phyloP scores from a whole-genome alignment of 2,329 filamentous ascomycete species.

The Xylaria sp. region DNA sequence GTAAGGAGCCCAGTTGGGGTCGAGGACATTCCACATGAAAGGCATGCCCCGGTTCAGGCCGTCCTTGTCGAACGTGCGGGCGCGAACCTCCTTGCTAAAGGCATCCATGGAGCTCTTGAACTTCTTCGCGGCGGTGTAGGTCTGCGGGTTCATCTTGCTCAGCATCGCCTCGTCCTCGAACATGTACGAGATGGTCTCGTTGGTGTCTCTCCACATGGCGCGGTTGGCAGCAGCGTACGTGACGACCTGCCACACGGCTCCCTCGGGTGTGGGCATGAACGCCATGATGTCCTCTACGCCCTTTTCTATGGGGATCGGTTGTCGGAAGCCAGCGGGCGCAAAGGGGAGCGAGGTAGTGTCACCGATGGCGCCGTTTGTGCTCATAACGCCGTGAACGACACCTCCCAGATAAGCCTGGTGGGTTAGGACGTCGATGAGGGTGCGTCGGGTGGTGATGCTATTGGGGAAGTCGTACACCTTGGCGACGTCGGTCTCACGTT shows the following conservation, averaged over 20 bases:
- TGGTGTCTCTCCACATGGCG: conserved; percentile 50
- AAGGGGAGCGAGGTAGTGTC: conserved; percentile 54
- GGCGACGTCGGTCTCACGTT: conserved; percentile 53
- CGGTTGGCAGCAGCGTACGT: conserved; percentile 55
- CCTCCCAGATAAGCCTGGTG: conserved; percentile 53
- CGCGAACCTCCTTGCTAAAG: conserved; percentile 52
- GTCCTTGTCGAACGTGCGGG: conserved; percentile 53
- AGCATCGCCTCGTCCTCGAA: conserved; percentile 53
- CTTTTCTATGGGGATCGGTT: conserved; percentile 53
- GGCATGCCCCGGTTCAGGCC: conserved; percentile 60
- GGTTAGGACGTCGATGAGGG: conserved; percentile 55
- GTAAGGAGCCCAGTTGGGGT: conserved; percentile 34
- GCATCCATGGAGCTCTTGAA: conserved; percentile 53
- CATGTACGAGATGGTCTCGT: conserved; percentile 54
- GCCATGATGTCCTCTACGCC: conserved; percentile 49
- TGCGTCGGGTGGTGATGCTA: conserved; percentile 39
- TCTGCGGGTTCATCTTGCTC: conserved; percentile 47
- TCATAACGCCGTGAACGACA: conserved; percentile 55
- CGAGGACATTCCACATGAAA: conserved; percentile 53
- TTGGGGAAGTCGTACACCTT: conserved; percentile 55
- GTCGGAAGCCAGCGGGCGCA: conserved; percentile 55
- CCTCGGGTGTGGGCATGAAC: conserved; percentile 50
- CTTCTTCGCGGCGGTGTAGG: conserved; percentile 47
- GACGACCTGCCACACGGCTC: conserved; percentile 51
- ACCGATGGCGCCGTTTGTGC: conserved; percentile 54